Evolutionary conservation across 169 alveolate genomes (phyloP).

Genomic region (Plasmodium fragile): DNA sequence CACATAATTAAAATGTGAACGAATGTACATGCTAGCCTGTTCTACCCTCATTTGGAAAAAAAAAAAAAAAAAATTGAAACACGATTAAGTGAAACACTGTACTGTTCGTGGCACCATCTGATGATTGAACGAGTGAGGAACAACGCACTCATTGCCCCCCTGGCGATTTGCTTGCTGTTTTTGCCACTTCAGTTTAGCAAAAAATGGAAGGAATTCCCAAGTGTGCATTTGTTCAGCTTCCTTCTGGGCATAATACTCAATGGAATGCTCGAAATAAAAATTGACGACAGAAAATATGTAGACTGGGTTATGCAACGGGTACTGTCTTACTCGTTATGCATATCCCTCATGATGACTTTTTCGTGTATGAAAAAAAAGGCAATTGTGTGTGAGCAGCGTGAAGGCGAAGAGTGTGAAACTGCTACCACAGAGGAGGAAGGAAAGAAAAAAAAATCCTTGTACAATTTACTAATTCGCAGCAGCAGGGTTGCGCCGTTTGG

Average conservation of each 20-base stretch:
- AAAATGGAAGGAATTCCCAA: background rate
- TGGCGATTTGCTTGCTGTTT: constrained; percentile 12
- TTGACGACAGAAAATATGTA: constrained; percentile 3
- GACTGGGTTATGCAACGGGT: constrained; percentile 19
- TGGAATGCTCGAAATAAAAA: constrained; percentile 32
- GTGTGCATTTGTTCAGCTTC: constrained; percentile 25
- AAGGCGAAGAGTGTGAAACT: background rate
- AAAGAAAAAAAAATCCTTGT: constrained; percentile 7
- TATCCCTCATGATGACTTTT: constrained; percentile 51
- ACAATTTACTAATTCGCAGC: constrained; percentile 19
- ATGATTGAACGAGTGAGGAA: constrained; percentile 6
- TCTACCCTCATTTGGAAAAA: background rate
- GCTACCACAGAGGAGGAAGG: constrained; percentile 3
- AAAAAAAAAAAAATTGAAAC: background rate
- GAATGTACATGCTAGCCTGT: background rate
- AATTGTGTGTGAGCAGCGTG: background rate
- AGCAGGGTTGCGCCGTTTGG: constrained; percentile 19
- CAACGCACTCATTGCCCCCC: constrained; percentile 1
- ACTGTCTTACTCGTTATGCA: constrained; percentile 42
- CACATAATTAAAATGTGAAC: background rate
- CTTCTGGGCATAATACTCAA: constrained; percentile 31
- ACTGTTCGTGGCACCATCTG: background rate
- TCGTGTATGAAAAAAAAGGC: constrained; percentile 36
- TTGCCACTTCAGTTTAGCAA: constrained; percentile 14
- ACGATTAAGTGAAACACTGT: background rate